Evolutionary conservation across 2,329 filamentous ascomycete genomes (phyloP).

Genomic region (Thyridium curvatum): DNA sequence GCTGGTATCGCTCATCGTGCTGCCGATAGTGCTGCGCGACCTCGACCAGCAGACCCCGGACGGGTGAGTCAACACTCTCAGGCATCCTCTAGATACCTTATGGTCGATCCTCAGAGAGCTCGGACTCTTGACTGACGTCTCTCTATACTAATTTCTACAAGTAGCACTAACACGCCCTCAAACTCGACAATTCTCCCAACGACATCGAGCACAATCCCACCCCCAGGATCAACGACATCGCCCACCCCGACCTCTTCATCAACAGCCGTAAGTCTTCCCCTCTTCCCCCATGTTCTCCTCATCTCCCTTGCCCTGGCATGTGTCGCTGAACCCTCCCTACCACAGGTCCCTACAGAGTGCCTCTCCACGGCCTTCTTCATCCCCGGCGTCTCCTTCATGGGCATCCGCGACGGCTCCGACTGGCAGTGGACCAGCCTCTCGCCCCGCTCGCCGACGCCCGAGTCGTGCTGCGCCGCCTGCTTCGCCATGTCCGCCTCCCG

Average conservation of each 20-base stretch:
- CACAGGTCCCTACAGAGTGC: slow-evolving; percentile 1
- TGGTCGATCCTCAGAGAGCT: too few species aligned
- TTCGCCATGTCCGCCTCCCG: not conserved
- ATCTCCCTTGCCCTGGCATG: not conserved
- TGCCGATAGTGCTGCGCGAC: slow-evolving; percentile 7
- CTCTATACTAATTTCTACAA: too few species aligned
- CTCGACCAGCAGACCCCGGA: not conserved
- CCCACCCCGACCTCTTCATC: not conserved
- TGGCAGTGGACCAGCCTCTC: too few species aligned
- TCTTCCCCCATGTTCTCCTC: not conserved
- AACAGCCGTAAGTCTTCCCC: not conserved
- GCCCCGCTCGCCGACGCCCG: too few species aligned
- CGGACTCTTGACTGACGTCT: too few species aligned
- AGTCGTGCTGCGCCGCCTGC: slow-evolving; percentile 6
- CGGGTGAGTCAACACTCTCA: slow-evolving; percentile 1
- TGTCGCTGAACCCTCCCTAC: not conserved
- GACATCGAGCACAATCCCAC: not conserved
- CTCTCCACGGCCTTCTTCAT: slow-evolving; percentile 1
- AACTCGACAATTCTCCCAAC: not conserved
- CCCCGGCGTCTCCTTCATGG: slow-evolving; percentile 7
- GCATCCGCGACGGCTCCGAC: slow-evolving; percentile 2
- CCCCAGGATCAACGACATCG: not conserved
- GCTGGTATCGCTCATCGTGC: slow-evolving; percentile 2
- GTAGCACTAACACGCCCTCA: too few species aligned
- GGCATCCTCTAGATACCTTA: not conserved